Evolutionary conservation across 148 eudicot species (phyloP).

Genomic region (Rhododendron kiyosumense): DNA sequence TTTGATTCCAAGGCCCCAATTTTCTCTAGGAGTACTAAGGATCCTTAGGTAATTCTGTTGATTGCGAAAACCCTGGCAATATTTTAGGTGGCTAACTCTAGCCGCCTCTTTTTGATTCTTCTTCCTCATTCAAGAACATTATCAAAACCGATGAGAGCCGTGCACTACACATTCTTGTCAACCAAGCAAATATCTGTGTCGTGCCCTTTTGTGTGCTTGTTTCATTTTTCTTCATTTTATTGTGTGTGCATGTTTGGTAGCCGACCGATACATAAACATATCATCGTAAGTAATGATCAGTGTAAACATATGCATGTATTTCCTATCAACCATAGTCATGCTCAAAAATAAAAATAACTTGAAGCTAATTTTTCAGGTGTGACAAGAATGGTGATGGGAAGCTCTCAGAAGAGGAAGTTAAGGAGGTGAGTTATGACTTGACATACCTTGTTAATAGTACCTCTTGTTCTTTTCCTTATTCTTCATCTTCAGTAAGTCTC

Average conservation of each 20-base stretch:
- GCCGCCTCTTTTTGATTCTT: neutral
- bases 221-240: neutral
- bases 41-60: neutral
- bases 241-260: neutral
- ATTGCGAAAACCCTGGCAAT: neutral
- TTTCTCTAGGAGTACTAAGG: neutral
- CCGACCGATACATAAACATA: neutral
- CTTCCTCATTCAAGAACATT: neutral
- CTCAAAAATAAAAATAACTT: neutral
- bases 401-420: constrained; percentile 87
- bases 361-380: constrained; percentile 52
- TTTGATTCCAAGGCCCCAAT: neutral
- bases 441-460: neutral
- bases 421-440: constrained; percentile 44
- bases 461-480: neutral
- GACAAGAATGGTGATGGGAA: constrained; percentile 96
- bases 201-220: neutral
- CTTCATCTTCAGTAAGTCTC: neutral
- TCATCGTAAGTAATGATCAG: neutral
- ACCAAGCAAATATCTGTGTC: neutral
- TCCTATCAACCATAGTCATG: neutral
- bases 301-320: neutral
- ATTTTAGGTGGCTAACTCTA: neutral
- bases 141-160: neutral
- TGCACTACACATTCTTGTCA: neutral